Percentiles rank a stretch among this genome's conserved stretches.
These are phyloP conservation scores for Lycium ferocissimum DNA, from an alignment of 257 asterid genomes.

Conservation along the genomic window DNA sequence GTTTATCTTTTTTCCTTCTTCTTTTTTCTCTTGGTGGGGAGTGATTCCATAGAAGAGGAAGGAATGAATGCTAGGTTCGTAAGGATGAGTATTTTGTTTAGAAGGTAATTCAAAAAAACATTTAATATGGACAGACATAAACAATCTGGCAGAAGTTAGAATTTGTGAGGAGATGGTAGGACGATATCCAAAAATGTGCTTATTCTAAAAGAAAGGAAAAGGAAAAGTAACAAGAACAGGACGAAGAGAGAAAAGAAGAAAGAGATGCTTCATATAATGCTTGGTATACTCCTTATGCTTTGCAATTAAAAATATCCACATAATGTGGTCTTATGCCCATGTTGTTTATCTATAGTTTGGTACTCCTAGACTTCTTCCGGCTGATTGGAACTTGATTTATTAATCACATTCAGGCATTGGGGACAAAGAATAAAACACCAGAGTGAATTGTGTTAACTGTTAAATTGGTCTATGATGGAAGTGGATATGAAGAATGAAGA, in stretches of 20 bases:
- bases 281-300: not conserved
- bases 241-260: not conserved
- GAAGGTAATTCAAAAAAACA: conserved; percentile 3
- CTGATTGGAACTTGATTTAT: conserved; percentile 3
- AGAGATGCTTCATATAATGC: conserved; percentile 12
- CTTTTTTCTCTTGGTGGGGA: not conserved
- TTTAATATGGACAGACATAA: not conserved
- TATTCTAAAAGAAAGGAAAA: not conserved
- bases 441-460: conserved; percentile 2
- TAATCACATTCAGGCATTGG: not conserved
- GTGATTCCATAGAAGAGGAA: not conserved
- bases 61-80: not conserved
- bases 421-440: conserved; percentile 4
- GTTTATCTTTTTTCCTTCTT: not conserved
- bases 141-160: not conserved
- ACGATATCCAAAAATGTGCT: conserved; percentile 20
- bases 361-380: not conserved
- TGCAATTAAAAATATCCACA: not conserved
- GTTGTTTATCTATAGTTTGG: not conserved
- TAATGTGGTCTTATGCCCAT: not conserved
- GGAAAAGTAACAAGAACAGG: not conserved
- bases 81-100: not conserved
- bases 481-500: conserved; percentile 23
- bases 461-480: conserved; percentile 13
- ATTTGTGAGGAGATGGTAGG: not conserved